Conservation (phyloP, 768 basidiomycete genomes). For the Calocybe gangraenosa region DNA sequence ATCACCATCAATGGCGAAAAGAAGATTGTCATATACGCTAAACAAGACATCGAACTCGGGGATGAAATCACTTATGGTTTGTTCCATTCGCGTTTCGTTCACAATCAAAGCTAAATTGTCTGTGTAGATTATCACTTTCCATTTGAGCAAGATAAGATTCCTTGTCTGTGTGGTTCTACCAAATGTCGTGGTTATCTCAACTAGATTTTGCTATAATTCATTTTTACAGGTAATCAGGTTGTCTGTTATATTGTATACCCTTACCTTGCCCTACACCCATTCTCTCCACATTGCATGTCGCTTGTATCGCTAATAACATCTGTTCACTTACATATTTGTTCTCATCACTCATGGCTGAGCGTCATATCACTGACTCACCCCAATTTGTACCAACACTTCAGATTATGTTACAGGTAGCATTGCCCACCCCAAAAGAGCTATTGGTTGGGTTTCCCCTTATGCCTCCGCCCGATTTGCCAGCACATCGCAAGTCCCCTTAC, state of each 20-base stretch:
- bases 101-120: background rate
- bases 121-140: conserved; percentile 95
- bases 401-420: no score
- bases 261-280: conserved; percentile 11
- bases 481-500: no score
- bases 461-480: no score
- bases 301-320: background rate
- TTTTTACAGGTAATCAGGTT: conserved; percentile 10
- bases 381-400: no score
- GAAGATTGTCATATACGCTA: conserved; percentile 99
- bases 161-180: conserved; percentile 84
- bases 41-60: conserved; percentile 91
- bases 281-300: conserved; percentile 15
- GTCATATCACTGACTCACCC: no score
- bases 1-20: conserved; percentile 90
- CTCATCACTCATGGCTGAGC: background rate
- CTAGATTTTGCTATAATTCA: conserved; percentile 46
- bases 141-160: conserved; percentile 96
- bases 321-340: conserved; percentile 17
- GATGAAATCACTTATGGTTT: conserved; percentile 96
- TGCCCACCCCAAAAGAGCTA: no score
- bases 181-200: conserved; percentile 96
- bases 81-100: conserved; percentile 22
- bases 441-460: no score
- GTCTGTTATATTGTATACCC: conserved; percentile 12